Percentiles rank a stretch among this genome's conserved stretches.
phyloP scores from a whole-genome alignment of 1,139 yeast species.

The Diutina siamensis region DNA sequence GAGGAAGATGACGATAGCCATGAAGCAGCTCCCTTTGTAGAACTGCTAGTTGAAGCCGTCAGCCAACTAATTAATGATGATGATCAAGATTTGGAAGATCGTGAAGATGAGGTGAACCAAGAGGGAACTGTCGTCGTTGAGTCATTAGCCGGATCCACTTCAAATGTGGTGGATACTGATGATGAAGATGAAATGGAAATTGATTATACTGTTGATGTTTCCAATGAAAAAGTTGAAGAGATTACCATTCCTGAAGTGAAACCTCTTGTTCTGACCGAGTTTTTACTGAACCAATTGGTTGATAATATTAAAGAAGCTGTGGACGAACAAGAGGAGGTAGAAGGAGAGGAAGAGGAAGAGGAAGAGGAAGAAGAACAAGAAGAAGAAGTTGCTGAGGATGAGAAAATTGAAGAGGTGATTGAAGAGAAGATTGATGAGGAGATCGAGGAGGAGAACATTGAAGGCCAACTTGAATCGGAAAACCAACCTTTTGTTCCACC shows the following conservation, averaged over 20 bases:
- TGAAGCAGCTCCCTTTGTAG: background rate
- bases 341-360: background rate
- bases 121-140: background rate
- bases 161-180: too few species aligned
- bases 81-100: background rate
- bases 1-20: background rate
- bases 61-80: background rate
- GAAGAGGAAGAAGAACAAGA: slow-evolving; percentile 1
- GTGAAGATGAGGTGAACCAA: background rate
- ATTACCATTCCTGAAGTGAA: background rate
- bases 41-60: background rate
- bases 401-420: background rate
- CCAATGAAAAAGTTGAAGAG: background rate
- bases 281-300: too few species aligned
- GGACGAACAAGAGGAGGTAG: background rate
- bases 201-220: background rate
- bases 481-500: too few species aligned
- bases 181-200: background rate
- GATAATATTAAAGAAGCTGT: background rate
- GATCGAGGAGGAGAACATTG: slow-evolving; percentile 7
- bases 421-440: slow-evolving; percentile 4
- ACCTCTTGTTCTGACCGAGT: too few species aligned
- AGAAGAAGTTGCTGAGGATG: background rate
- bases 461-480: too few species aligned
- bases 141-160: too few species aligned